phyloP scores from a whole-genome alignment of 805 yeast genomes.

The Komagataella phaffii region DNA sequence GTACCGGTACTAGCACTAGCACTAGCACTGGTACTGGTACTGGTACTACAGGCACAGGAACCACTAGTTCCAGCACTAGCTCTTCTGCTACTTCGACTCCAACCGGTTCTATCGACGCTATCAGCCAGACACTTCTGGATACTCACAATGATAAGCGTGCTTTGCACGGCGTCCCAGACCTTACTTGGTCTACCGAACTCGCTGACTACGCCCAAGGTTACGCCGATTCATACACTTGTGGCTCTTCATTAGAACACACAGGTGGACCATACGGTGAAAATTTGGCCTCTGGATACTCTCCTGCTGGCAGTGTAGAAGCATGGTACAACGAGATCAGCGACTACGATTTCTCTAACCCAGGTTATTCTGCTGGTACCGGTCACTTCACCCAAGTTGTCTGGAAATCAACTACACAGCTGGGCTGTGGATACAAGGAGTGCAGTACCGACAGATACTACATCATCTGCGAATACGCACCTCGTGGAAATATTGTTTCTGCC shows the following conservation, averaged over 20 bases:
- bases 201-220: constrained; percentile 42
- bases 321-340: constrained; percentile 58
- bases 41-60: constrained; percentile 13
- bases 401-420: constrained; percentile 46
- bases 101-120: constrained; percentile 9
- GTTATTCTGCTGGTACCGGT: constrained; percentile 39
- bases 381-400: constrained; percentile 80
- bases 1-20: constrained; percentile 10
- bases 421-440: constrained; percentile 64
- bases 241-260: constrained; percentile 42
- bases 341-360: constrained; percentile 39
- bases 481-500: constrained; percentile 44
- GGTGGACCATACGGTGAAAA: constrained; percentile 59
- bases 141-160: constrained; percentile 51
- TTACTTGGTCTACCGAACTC: constrained; percentile 42
- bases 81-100: constrained; percentile 8
- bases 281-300: constrained; percentile 58
- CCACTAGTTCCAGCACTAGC: constrained; percentile 8
- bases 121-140: constrained; percentile 33
- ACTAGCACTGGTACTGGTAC: constrained; percentile 11
- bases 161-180: constrained; percentile 32
- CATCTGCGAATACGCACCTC: constrained; percentile 61
- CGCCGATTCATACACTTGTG: constrained; percentile 46
- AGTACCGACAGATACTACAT: constrained; percentile 28
- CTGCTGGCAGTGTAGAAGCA: constrained; percentile 49